Evolutionary conservation across 305 asterid genomes (phyloP).

Genomic region (Salvia sclarea): DNA sequence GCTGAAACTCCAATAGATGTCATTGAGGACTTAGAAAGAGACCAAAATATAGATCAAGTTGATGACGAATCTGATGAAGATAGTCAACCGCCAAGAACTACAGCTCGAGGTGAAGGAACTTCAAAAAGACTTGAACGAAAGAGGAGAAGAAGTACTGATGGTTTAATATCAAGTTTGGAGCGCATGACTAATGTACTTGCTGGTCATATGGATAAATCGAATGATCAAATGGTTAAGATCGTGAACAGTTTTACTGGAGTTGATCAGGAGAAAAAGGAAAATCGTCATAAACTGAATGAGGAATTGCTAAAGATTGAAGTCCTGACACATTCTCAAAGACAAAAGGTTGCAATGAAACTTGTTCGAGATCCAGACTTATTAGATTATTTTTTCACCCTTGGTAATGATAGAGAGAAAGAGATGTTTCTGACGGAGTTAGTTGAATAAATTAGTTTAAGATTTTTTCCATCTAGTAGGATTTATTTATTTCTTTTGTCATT

Average conservation of each 20-base stretch:
- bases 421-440: too few species aligned
- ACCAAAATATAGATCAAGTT: background rate
- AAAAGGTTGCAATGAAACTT: too few species aligned
- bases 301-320: background rate
- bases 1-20: background rate
- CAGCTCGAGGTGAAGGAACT: background rate
- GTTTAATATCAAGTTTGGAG: background rate
- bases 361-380: too few species aligned
- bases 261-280: background rate
- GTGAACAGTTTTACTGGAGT: background rate
- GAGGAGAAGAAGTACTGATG: background rate
- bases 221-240: background rate
- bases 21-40: background rate
- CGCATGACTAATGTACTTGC: background rate
- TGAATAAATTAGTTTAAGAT: too few species aligned
- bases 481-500: too few species aligned
- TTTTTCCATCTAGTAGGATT: too few species aligned
- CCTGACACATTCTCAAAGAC: background rate
- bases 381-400: too few species aligned
- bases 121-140: background rate
- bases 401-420: too few species aligned
- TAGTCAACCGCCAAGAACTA: background rate
- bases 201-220: background rate
- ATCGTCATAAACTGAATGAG: background rate
- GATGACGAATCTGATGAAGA: background rate